Conservation (phyloP, 345 rosid species). For the Sonneratia alba region DNA sequence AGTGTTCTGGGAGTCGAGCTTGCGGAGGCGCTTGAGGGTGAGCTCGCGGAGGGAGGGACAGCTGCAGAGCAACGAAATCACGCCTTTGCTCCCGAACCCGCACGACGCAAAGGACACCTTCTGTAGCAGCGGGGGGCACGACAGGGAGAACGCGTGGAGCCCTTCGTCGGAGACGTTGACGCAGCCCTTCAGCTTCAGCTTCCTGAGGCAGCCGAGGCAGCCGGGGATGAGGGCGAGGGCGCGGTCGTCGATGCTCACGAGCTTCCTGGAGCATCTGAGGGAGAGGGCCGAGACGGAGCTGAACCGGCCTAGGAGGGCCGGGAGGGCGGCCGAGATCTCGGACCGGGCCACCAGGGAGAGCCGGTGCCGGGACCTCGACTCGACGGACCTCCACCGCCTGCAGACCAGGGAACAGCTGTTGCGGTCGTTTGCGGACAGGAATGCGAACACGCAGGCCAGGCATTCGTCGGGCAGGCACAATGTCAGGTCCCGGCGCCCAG, state of each 20-base stretch:
- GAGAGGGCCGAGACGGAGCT: slow-evolving; percentile 27
- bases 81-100: slow-evolving; percentile 23
- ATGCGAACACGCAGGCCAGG: slow-evolving; percentile 20
- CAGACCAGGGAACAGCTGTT: slow-evolving; percentile 28
- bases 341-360: slow-evolving; percentile 18
- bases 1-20: slow-evolving; percentile 28
- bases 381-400: slow-evolving; percentile 26
- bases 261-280: slow-evolving; percentile 40
- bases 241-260: slow-evolving; percentile 22
- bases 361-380: slow-evolving; percentile 20
- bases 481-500: slow-evolving; percentile 11
- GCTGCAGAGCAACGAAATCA: slow-evolving; percentile 23
- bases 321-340: slow-evolving; percentile 20
- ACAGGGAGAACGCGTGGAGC: slow-evolving; percentile 20
- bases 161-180: slow-evolving; percentile 27
- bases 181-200: slow-evolving; percentile 39
- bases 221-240: slow-evolving; percentile 17
- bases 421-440: slow-evolving; percentile 19
- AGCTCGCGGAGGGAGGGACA: slow-evolving; percentile 32
- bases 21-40: slow-evolving; percentile 35
- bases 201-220: slow-evolving; percentile 20
- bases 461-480: slow-evolving; percentile 21
- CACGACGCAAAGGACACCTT: slow-evolving; percentile 31
- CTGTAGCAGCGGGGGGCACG: slow-evolving; percentile 16
- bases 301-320: slow-evolving; percentile 30